These are phyloP conservation scores for Penicillium sp. DNA, from an alignment of 2,329 filamentous ascomycete genomes.

Conservation along the genomic window DNA sequence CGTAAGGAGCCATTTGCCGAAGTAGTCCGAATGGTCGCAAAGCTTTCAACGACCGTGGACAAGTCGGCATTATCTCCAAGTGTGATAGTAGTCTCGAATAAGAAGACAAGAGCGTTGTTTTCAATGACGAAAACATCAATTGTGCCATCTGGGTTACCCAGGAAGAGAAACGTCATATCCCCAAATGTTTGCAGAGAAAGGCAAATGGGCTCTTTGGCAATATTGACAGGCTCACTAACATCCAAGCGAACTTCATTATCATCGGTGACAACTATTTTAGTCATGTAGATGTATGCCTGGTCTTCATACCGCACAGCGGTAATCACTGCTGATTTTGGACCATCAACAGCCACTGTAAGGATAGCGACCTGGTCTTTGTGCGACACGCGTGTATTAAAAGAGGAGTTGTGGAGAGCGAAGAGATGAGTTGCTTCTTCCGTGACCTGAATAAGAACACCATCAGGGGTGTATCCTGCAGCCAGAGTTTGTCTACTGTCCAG, in stretches of 20 bases:
- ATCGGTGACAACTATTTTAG: constrained; percentile 20
- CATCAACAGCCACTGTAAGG: constrained; percentile 34
- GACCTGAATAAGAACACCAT: constrained; percentile 43
- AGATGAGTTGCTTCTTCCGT: constrained; percentile 40
- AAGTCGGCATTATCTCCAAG: constrained; percentile 26
- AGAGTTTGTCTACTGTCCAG: constrained; percentile 47
- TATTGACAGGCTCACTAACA: constrained; percentile 21
- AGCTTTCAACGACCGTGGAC: constrained; percentile 38
- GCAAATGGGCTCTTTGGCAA: constrained; percentile 40
- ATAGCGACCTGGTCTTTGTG: constrained; percentile 25
- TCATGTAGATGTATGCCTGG: constrained; percentile 30
- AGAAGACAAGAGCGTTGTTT: constrained; percentile 19
- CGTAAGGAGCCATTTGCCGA: constrained; percentile 6
- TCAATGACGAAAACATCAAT: constrained; percentile 33
- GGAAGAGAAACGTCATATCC: constrained; percentile 33
- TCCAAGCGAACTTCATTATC: constrained; percentile 20
- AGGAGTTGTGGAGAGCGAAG: constrained; percentile 23
- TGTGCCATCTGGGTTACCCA: constrained; percentile 42
- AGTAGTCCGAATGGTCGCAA: constrained; percentile 29
- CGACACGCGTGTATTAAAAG: constrained; percentile 22
- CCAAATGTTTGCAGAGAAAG: constrained; percentile 33
- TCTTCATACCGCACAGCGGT: constrained; percentile 27
- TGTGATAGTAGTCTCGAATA: constrained; percentile 27
- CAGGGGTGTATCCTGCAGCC: constrained; percentile 40
- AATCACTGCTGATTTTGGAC: constrained; percentile 28